These are phyloP conservation scores for Fusarium multiceps DNA, from an alignment of 2,329 filamentous ascomycete genomes.

Conservation along the genomic window DNA sequence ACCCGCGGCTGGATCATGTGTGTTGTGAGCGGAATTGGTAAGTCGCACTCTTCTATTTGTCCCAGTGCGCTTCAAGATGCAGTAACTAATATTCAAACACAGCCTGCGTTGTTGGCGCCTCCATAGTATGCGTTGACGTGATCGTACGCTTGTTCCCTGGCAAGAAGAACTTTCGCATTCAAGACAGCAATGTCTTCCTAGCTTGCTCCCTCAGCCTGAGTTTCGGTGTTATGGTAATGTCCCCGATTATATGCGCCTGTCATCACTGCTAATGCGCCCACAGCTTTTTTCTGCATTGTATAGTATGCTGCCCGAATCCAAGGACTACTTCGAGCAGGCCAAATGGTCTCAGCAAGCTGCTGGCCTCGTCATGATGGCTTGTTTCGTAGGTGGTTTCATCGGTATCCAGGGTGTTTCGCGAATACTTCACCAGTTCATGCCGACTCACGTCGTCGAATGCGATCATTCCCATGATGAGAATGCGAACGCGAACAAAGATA, in stretches of 20 bases:
- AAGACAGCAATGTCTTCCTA: slow-evolving; percentile 89
- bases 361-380: slow-evolving; percentile 74
- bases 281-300: slow-evolving; percentile 92
- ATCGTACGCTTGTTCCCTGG: slow-evolving; percentile 78
- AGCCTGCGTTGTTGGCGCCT: slow-evolving; percentile 78
- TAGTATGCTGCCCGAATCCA: slow-evolving; percentile 91
- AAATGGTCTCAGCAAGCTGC: slow-evolving; percentile 74
- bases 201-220: slow-evolving; percentile 90
- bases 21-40: slow-evolving; percentile 80
- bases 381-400: slow-evolving; percentile 77
- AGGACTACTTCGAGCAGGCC: slow-evolving; percentile 77
- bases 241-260: not conserved
- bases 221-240: slow-evolving; percentile 89
- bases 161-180: slow-evolving; percentile 82
- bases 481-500: slow-evolving; percentile 46
- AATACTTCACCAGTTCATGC: slow-evolving; percentile 77
- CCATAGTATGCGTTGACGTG: slow-evolving; percentile 88
- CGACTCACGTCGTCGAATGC: slow-evolving; percentile 84
- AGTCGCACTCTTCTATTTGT: slow-evolving; percentile 43
- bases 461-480: slow-evolving; percentile 76
- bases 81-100: not conserved
- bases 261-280: slow-evolving; percentile 20
- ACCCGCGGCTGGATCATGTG: slow-evolving; percentile 94
- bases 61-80: not conserved
- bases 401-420: slow-evolving; percentile 81